Evolutionary conservation across 139 green algal species (phyloP), one percentile per base, ranked within the genome.

Genomic region (Tetradesmus lagerheimii): DNA sequence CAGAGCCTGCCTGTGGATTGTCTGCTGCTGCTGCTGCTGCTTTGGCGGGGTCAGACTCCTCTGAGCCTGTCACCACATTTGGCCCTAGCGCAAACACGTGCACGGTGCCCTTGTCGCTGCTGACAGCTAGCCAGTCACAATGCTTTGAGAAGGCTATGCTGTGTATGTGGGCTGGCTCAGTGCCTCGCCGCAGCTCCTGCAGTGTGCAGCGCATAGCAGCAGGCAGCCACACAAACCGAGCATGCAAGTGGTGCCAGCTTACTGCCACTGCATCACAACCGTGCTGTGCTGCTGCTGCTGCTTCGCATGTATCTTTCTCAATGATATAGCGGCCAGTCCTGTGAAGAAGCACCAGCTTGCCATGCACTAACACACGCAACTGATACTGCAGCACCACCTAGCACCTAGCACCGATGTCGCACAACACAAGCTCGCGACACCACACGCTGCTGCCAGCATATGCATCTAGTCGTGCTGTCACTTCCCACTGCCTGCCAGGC

Each of bases 101-200:
- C 80, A 99, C 94, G 0, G 93, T 99, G 91, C 96, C 96, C 89
- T 99, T 99, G 94, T 99, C 96, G 86, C 94, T 98, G 25, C 95
- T 96, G 18, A 96, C 93, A 1, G 97, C 98, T 38, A 99, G 94
- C 94, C 95, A 99, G 2, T 97, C 93, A 47, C 92, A 95, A 39
- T 66, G 80, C n/a, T 91, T 91, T 25, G 94, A 96, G 75, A 99
- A 97, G 0, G 97, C 95, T 14, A 99, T 92, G 93, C 92, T 96
- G 94, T 97, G 97, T 41, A 99, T 97, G 41, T 90, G 86, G 0
- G 98, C 97, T 4, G 95, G 91, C 93, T 99, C 97, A 0, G 95
- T 94, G 18, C 98, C 98, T 9, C 98, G 90, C 25, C 98, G 91
- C 71, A 99, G 90, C 96, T 99, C 97, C 94, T 98, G 96, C n/a